A percentile compares a stretch with the other conserved stretches of the same genome.
Conservation (phyloP, 1,284 basidiomycete species). For the Pulchroboletus neoregius region DNA sequence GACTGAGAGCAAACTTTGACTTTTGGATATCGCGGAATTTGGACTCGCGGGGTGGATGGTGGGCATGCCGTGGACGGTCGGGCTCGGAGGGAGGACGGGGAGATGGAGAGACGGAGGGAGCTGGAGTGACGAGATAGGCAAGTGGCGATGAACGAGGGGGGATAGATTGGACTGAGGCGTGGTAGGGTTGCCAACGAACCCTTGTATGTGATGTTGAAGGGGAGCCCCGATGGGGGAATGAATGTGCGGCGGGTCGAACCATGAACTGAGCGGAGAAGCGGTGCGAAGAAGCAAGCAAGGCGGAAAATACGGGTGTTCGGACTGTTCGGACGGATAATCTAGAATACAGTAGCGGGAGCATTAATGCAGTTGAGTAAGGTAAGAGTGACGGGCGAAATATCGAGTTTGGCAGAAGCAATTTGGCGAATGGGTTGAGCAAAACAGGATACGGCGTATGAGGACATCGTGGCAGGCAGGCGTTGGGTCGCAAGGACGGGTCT, state of each 20-base stretch:
- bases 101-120: conserved; percentile 39
- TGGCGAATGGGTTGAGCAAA: conserved; percentile 30
- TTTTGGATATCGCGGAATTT: conserved; percentile 51
- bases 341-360: conserved; percentile 37
- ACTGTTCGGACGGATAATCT: conserved; percentile 29
- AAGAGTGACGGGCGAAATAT: conserved; percentile 16
- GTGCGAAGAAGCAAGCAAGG: conserved; percentile 17
- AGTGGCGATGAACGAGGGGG: conserved; percentile 45
- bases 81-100: conserved; percentile 36
- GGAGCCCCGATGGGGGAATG: conserved; percentile 63
- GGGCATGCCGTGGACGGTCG: conserved; percentile 35
- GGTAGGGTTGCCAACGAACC: conserved; percentile 74
- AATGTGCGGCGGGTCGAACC: conserved; percentile 58
- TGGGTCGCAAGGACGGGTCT: conserved; percentile 23
- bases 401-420: conserved; percentile 11
- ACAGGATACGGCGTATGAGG: conserved; percentile 21
- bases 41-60: conserved; percentile 30
- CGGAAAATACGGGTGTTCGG: conserved; percentile 21
- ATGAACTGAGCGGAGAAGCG: conserved; percentile 23
- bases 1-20: conserved; percentile 57
- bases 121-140: conserved; percentile 55
- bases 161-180: conserved; percentile 30
- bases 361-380: conserved; percentile 26
- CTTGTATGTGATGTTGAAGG: conserved; percentile 44
- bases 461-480: conserved; percentile 41